Conservation (phyloP, 73 alveolate genomes). For the Paramecium caudatum region DNA sequence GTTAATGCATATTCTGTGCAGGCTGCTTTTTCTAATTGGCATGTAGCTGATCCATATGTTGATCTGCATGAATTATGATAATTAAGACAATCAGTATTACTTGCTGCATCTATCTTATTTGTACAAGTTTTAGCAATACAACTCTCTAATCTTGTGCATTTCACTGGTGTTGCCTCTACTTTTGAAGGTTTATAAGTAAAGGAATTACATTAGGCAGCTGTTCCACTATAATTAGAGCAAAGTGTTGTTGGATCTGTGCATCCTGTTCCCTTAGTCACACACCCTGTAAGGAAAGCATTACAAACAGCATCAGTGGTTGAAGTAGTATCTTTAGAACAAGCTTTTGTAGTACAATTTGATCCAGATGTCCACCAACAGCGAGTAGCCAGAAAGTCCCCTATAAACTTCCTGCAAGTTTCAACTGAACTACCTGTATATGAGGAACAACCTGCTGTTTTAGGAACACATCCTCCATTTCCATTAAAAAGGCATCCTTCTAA, state of each 20-base stretch:
- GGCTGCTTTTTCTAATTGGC: not conserved
- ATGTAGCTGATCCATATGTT: not conserved
- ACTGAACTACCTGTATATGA: slow-evolving; percentile 22
- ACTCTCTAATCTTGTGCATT: slow-evolving; percentile 22
- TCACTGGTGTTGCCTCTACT: not conserved
- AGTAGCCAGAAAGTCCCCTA: not conserved
- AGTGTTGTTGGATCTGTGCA: not conserved
- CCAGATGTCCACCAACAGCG: slow-evolving; percentile 41
- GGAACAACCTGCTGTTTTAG: not conserved
- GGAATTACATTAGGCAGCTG: not conserved
- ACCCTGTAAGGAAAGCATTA: slow-evolving; percentile 10
- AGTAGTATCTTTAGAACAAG: not conserved
- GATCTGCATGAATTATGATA: slow-evolving; percentile 19
- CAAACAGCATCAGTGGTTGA: slow-evolving; percentile 43
- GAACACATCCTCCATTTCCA: slow-evolving; percentile 40
- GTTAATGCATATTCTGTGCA: not conserved
- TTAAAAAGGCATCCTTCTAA: slow-evolving; percentile 31
- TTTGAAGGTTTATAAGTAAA: too few relatives aligned
- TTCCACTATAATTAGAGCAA: not conserved
- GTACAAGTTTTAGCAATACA: slow-evolving; percentile 4
- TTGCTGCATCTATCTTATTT: not conserved
- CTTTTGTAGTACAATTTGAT: not conserved
- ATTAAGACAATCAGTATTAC: not conserved
- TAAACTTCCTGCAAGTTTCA: not conserved
- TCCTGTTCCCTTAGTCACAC: slow-evolving; percentile 59